Conservation (phyloP, 768 basidiomycete species). For the Leucogyrophana mollusca region DNA sequence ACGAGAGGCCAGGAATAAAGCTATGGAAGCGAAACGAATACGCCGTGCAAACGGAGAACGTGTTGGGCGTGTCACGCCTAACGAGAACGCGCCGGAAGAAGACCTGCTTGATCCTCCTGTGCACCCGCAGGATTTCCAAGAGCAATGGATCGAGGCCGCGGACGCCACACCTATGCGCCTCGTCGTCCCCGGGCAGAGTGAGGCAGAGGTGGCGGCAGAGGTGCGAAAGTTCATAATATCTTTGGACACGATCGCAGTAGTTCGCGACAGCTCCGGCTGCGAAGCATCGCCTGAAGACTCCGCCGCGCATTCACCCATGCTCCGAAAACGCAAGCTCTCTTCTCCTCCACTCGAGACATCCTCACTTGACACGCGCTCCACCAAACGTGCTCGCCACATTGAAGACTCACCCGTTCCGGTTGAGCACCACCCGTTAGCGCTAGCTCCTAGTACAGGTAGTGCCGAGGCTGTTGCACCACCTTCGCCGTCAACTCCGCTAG, state of each 20-base stretch:
- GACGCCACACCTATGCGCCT: slow-evolving; percentile 32
- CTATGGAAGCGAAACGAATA: slow-evolving; percentile 22
- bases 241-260: slow-evolving; percentile 18
- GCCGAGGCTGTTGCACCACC: neutral
- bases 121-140: slow-evolving; percentile 29
- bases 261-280: neutral
- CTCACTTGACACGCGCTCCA: neutral
- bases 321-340: slow-evolving; percentile 2
- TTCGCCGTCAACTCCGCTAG: neutral
- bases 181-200: slow-evolving; percentile 35
- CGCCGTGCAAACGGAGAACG: slow-evolving; percentile 27
- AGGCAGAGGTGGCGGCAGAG: slow-evolving; percentile 17
- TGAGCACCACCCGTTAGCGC: no score
- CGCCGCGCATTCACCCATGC: neutral
- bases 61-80: slow-evolving; percentile 27
- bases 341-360: slow-evolving; percentile 1
- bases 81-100: slow-evolving; percentile 30
- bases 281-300: neutral
- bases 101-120: slow-evolving; percentile 32
- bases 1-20: slow-evolving; percentile 27
- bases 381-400: slow-evolving; percentile 3
- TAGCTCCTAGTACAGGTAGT: no score
- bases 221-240: slow-evolving; percentile 19
- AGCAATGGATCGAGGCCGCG: slow-evolving; percentile 34
- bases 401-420: no score